Evolutionary conservation across 2,329 filamentous ascomycete species (phyloP), one percentile per base, ranked within the genome.

Genomic region (Cytospora paraplurivora): DNA sequence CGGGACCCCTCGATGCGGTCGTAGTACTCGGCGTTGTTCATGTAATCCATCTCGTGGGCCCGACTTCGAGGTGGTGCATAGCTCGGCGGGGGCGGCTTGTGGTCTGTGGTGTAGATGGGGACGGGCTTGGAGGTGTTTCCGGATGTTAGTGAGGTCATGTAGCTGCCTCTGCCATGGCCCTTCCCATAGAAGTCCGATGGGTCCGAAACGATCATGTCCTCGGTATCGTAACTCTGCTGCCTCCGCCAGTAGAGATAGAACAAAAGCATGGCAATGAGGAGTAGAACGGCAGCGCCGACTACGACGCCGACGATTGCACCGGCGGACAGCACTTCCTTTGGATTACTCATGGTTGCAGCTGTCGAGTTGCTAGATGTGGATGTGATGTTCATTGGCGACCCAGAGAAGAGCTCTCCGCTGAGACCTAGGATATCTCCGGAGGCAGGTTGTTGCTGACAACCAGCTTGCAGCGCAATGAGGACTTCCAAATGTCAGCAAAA

Each of bases 261-360:
- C 1, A 86, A 74, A 2, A 71, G 76, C 0, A 73, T 67, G 2
- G 76, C 77, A 0, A 79, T 75, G 7, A 81, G 38, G 3, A 85
- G 70, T 1, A 79, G 69, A 0, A 82, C 72, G 0, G 75, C 74
- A 7, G 76, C 78, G 13, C 80, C 83, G 0, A 85, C 71, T 0
- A 76, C 77, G 53, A 87, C 85, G 19, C 83, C 84, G 0, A 81
- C 80, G 17, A 85, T 82, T n/a, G 80, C 79, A 2, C 80, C 79
- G 0, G 78, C 77, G 0, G 79, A 77, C 70, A 85, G 77, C 10
- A 32, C 59, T 2, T 50, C n/a, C 7, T 60, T 32, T 60, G 53
- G 8, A 33, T 17, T 44, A 11, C 69, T 69, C 4, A 68, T 71
- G 3, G 70, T 67, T 0, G 68, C 64, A 0, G 74, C 68, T 1